Percentiles rank a stretch among this genome's conserved stretches.
Conservation (phyloP, 2,329 filamentous ascomycete genomes). For the Thelonectria discophora region DNA sequence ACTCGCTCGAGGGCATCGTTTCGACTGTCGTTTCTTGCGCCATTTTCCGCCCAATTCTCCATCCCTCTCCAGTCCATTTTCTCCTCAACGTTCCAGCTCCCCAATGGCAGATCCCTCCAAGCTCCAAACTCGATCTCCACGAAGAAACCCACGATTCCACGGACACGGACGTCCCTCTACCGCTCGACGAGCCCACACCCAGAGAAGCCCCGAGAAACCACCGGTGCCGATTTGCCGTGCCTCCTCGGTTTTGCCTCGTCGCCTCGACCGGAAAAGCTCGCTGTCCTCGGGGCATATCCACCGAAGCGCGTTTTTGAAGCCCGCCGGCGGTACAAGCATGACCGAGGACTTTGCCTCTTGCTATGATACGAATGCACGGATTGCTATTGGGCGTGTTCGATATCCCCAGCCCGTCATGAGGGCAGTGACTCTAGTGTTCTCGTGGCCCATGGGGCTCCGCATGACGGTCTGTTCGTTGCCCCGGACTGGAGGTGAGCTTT, state of each 20-base stretch:
- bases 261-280: no score
- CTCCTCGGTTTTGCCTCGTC: background rate
- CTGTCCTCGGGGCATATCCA: background rate
- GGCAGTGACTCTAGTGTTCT: background rate
- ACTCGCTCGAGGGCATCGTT: no score
- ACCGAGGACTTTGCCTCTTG: background rate
- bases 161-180: background rate
- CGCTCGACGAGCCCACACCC: background rate
- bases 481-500: background rate
- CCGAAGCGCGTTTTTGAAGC: background rate
- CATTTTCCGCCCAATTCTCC: no score
- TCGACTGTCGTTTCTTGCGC: no score
- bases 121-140: background rate
- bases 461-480: background rate
- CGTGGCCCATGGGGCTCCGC: slow-evolving; percentile 28
- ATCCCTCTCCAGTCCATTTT: no score
- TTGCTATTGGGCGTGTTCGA: background rate
- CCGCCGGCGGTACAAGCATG: background rate
- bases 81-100: no score
- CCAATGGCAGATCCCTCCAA: no score
- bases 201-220: background rate
- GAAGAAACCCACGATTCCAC: background rate
- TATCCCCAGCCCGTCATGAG: background rate
- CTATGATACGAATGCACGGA: background rate
- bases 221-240: background rate